Conservation (phyloP, 306 rosid species). For the Prunus mira region DNA sequence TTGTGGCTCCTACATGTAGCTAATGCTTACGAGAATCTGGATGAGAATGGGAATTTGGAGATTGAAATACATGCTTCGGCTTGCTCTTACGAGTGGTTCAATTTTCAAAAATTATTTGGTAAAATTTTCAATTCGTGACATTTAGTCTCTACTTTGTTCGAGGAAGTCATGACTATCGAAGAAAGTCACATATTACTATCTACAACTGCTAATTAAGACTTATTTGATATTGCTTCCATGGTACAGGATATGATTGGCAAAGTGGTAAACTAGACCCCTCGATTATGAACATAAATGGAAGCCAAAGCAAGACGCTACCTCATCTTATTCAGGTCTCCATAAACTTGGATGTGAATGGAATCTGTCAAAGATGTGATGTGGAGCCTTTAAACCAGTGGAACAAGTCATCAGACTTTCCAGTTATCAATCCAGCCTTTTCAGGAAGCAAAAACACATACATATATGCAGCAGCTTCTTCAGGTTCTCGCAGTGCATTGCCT, state of each 20-base stretch:
- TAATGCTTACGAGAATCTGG: conserved; percentile 56
- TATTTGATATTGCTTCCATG: background rate
- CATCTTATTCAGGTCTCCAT: conserved; percentile 77
- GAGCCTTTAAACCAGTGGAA: conserved; percentile 51
- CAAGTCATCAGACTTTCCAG: conserved; percentile 76
- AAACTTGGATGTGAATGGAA: conserved; percentile 44
- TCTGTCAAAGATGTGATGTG: conserved; percentile 44
- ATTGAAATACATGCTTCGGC: conserved; percentile 69
- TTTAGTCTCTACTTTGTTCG: background rate
- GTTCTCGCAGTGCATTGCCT: conserved; percentile 64
- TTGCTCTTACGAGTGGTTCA: conserved; percentile 95
- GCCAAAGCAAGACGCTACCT: conserved; percentile 50
- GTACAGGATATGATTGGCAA: conserved; percentile 81
- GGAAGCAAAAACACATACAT: conserved; percentile 58
- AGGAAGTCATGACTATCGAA: too few species aligned
- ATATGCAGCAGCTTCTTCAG: conserved; percentile 76
- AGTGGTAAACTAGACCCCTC: conserved; percentile 76
- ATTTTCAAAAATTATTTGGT: conserved; percentile 77
- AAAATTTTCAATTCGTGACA: background rate
- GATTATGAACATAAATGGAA: conserved; percentile 55
- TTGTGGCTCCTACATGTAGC: conserved; percentile 84
- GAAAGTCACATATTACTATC: background rate
- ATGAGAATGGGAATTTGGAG: conserved; percentile 40
- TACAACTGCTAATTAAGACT: background rate
- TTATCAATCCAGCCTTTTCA: conserved; percentile 58